Percentiles rank a stretch among this genome's conserved stretches.
These are phyloP conservation scores for Polytolypa hystricis DNA, from an alignment of 2,329 filamentous ascomycete species.

Conservation along the genomic window DNA sequence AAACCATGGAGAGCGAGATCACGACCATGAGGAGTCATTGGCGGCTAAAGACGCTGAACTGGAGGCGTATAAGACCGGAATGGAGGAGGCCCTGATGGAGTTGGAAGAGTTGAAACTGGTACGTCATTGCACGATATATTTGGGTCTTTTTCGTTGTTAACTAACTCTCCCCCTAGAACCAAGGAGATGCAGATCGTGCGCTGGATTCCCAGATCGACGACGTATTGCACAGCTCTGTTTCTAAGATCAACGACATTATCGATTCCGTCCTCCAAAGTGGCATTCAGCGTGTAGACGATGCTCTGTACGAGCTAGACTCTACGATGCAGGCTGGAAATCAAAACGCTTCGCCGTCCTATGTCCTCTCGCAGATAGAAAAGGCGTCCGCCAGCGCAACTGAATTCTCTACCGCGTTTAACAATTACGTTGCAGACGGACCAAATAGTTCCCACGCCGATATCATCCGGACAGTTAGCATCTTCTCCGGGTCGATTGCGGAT, in stretches of 20 bases:
- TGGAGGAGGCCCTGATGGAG: constrained; percentile 92
- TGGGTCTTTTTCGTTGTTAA: too few species aligned
- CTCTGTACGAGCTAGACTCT: constrained; percentile 92
- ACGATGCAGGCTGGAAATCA: constrained; percentile 98
- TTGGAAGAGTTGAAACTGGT: constrained; percentile 70
- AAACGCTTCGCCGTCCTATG: constrained; percentile 87
- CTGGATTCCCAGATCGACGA: constrained; percentile 86
- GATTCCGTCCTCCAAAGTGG: constrained; percentile 91
- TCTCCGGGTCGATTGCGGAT: constrained; percentile 82
- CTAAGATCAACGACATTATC: constrained; percentile 95
- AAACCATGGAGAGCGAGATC: constrained; percentile 67
- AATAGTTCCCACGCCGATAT: constrained; percentile 82
- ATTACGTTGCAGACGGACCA: constrained; percentile 92
- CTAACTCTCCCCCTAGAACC: constrained; percentile 38
- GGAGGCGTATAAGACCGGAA: constrained; percentile 93
- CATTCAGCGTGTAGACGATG: constrained; percentile 88
- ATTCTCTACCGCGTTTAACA: constrained; percentile 96
- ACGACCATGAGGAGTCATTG: constrained; percentile 73
- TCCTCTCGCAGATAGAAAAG: constrained; percentile 95
- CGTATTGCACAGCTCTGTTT: constrained; percentile 71
- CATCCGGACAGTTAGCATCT: constrained; percentile 84
- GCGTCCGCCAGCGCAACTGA: constrained; percentile 89
- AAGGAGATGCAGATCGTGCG: constrained; percentile 64
- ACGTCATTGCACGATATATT: constrained; percentile 13
- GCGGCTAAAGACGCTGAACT: constrained; percentile 96